Conservation (phyloP, 2,329 filamentous ascomycete species). For the Gnomoniopsis smithogilvyi region DNA sequence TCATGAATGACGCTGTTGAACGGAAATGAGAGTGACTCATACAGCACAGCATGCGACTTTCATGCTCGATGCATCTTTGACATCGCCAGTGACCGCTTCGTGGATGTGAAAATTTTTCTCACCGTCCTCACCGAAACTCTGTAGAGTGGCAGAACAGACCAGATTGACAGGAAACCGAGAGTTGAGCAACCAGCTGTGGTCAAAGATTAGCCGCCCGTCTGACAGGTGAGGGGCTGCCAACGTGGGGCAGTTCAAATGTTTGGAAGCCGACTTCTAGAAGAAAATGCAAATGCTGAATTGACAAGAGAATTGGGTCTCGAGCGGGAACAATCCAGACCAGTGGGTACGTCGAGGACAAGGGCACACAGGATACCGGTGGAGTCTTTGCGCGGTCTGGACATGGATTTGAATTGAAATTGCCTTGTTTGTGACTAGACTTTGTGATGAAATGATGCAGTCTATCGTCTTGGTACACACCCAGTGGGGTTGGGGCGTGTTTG, state of each 20-base stretch:
- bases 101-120: background rate
- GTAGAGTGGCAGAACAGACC: background rate
- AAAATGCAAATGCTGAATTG: slow-evolving; percentile 3
- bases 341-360: slow-evolving; percentile 4
- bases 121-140: background rate
- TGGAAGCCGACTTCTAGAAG: background rate
- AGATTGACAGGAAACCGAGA: background rate
- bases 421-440: background rate
- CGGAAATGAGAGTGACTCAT: background rate
- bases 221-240: slow-evolving; percentile 2
- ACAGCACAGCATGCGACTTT: background rate
- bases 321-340: slow-evolving; percentile 3
- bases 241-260: background rate
- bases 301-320: slow-evolving; percentile 8
- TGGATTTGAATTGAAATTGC: slow-evolving; percentile 1
- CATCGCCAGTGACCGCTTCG: background rate
- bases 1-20: background rate
- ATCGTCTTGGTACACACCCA: background rate
- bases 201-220: slow-evolving; percentile 4
- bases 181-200: background rate
- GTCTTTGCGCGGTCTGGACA: background rate
- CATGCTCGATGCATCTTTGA: background rate
- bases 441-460: slow-evolving; percentile 3
- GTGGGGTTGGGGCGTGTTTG: slow-evolving; percentile 2
- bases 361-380: slow-evolving; percentile 8